Evolutionary conservation across 2,329 filamentous ascomycete genomes (phyloP), one percentile per base, ranked within the genome.

Genomic region (Botrytis paeoniae): DNA sequence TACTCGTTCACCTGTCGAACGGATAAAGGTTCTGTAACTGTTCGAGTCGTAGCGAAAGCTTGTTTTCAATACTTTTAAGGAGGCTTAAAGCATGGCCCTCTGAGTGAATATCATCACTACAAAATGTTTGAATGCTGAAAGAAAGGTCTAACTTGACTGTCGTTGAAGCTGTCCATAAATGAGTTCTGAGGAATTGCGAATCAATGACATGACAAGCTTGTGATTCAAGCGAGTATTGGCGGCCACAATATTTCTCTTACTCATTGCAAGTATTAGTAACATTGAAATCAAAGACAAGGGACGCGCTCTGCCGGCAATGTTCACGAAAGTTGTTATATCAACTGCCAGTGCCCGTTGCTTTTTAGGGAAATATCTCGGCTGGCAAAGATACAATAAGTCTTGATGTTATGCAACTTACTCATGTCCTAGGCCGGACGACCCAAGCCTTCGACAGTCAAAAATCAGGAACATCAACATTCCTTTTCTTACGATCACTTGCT

Each of bases 301-400:
- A 57, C 6, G 51, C n/a, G 2, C 4, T 57, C n/a, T 57, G n/a
- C 14, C 8, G n/a, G n/a, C 14, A 29, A 18, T 29, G 3, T 29
- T 57, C n/a, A 8, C 9, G 10, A 18, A 57, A 3, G 7, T 6
- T 9, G n/a, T 16, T 29, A 16, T 54, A 16, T 54, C 25, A 0
- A 8, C 8, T 29, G 6, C 3, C 51, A 54, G 2, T 54, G 5
- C 12, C 22, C 4, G 2, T 51, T 51, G 22, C 22, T 51, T 51
- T n/a, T 14, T 14, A n/a, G 10, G 22, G 10, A 1, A 14, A 2
- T 10, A 6, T 1, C 10, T 51, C 4, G 22, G 1, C 22, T 12
- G 12, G 25, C 12, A 16, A 16, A 54, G 14, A 25, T 16, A 54
- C 0, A 16, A 12, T n/a, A 16, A n/a, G 25, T 29, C 25, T 29